phyloP scores from a whole-genome alignment of 345 rosid genomes.

The Isatis tinctoria region DNA sequence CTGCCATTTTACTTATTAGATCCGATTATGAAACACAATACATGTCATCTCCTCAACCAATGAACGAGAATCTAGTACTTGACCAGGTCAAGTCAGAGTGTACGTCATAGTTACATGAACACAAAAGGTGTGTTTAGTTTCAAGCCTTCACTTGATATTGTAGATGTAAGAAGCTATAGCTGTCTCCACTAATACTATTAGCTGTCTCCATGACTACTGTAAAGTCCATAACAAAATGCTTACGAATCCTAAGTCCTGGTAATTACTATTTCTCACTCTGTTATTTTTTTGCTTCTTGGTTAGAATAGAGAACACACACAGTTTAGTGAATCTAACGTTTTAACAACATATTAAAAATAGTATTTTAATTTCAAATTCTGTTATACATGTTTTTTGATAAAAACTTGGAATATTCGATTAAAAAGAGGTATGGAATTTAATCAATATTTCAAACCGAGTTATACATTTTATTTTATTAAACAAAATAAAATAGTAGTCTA shows the following conservation, averaged over 20 bases:
- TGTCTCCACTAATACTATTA: neutral
- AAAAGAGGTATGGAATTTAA: no score
- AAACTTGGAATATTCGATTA: no score
- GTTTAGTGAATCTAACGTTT: no score
- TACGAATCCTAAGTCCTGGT: conserved; percentile 71
- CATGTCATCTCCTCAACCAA: conserved; percentile 51
- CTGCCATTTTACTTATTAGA: neutral
- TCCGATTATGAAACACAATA: conserved; percentile 28
- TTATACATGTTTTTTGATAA: no score
- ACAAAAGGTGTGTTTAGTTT: conserved; percentile 40
- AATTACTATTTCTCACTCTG: conserved; percentile 13
- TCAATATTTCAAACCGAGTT: no score
- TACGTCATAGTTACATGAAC: conserved; percentile 47
- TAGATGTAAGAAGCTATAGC: neutral
- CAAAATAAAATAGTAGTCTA: no score
- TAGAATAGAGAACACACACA: no score
- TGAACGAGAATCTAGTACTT: conserved; percentile 34
- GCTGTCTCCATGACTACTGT: conserved; percentile 37
- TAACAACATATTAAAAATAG: no score
- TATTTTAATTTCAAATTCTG: no score
- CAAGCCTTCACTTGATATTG: neutral
- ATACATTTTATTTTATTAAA: no score
- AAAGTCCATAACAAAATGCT: conserved; percentile 59
- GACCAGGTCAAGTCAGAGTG: conserved; percentile 51
- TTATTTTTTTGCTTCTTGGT: no score